These are phyloP conservation scores for Elaphomyces granulatus DNA, from an alignment of 495 filamentous ascomycete genomes.

Conservation along the genomic window DNA sequence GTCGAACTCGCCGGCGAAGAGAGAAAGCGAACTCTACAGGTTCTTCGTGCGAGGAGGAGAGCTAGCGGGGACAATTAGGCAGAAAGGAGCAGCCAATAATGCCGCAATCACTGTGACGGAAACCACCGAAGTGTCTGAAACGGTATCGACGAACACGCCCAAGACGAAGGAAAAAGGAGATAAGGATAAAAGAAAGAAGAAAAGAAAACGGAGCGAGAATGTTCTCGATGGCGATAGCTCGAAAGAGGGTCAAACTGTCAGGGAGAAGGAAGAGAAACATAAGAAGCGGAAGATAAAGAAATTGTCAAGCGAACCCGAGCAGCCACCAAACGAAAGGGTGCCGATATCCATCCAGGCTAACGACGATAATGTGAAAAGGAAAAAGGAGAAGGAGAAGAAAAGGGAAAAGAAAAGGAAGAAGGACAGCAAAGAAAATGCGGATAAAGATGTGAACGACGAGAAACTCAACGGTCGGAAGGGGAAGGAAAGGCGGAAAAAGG, in stretches of 20 bases:
- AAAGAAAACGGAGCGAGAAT: conserved; percentile 12
- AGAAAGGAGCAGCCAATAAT: conserved; percentile 10
- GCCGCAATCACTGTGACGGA: not conserved
- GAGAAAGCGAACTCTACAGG: conserved; percentile 52
- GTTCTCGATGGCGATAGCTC: not conserved
- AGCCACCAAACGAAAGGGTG: not conserved
- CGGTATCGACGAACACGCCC: conserved; percentile 14
- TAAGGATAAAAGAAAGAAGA: conserved; percentile 9
- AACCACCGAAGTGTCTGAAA: conserved; percentile 11
- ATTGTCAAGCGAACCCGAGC: not conserved
- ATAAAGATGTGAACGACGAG: not conserved
- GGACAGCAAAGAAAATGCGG: conserved; percentile 14
- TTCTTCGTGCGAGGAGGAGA: conserved; percentile 65
- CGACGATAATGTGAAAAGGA: conserved; percentile 10
- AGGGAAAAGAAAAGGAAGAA: conserved; percentile 25
- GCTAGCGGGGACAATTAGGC: conserved; percentile 49
- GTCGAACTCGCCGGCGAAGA: conserved; percentile 23
- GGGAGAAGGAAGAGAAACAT: not conserved
- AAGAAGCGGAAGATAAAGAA: conserved; percentile 2
- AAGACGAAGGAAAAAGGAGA: conserved; percentile 19
- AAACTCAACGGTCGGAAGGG: not conserved
- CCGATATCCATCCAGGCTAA: not conserved
- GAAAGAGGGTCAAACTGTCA: conserved; percentile 1
- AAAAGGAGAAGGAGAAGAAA: conserved; percentile 12
- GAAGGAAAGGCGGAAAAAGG: not conserved